Evolutionary conservation across 78 protist genomes (phyloP).

Genomic region (Dictyostelium capitatum): DNA sequence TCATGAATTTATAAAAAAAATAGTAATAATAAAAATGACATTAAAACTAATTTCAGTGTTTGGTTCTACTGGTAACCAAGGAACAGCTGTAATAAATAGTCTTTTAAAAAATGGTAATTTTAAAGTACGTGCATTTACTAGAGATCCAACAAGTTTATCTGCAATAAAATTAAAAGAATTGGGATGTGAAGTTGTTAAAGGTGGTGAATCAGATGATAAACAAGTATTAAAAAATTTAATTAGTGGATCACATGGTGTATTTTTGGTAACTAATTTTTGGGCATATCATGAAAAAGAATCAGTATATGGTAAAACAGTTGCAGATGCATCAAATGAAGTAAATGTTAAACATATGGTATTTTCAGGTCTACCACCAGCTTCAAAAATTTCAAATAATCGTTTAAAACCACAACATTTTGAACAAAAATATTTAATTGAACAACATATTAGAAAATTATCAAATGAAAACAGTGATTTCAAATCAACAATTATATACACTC

Average conservation of each 20-base stretch:
- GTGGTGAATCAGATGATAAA: not conserved
- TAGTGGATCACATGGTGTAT: not conserved
- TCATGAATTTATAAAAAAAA: too few species aligned
- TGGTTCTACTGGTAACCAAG: too few species aligned
- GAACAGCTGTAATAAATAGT: not conserved
- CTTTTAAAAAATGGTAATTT: not conserved
- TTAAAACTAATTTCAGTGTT: too few species aligned
- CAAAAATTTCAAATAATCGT: not conserved
- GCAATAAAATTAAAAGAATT: not conserved
- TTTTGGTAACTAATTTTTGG: slow-evolving; percentile 11
- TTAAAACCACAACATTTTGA: not conserved
- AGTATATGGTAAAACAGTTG: slow-evolving; percentile 3
- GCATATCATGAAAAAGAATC: not conserved
- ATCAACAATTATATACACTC: not conserved
- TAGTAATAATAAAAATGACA: too few species aligned
- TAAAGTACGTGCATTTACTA: slow-evolving; percentile 16
- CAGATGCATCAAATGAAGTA: slow-evolving; percentile 10
- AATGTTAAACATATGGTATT: slow-evolving; percentile 9
- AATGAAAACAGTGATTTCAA: not conserved
- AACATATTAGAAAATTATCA: not conserved
- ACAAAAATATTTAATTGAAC: not conserved
- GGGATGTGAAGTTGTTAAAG: not conserved
- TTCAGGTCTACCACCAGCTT: not conserved
- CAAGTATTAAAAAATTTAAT: not conserved
- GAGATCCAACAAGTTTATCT: not conserved